Evolutionary conservation across 257 asterid species (phyloP), one percentile per base, ranked within the genome.

Genomic region (Misopates orontium): DNA sequence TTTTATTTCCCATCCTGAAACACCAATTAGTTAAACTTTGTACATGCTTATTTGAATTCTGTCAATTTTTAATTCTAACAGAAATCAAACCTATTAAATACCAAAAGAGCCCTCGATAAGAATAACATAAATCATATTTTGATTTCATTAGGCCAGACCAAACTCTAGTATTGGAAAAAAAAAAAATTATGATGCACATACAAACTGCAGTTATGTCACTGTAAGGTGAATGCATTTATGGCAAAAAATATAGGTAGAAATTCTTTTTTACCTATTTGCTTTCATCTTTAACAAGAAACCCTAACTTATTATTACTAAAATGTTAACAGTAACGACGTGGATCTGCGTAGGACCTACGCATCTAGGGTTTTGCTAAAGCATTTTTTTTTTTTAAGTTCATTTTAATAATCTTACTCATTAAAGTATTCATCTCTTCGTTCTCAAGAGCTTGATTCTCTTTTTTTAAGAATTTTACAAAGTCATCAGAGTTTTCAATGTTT

Each of bases 201-300:
- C n/a, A n/a, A n/a, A n/a, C n/a, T n/a, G n/a, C n/a, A n/a, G n/a
- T n/a, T n/a, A n/a, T n/a, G n/a, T n/a, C n/a, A n/a, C n/a, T n/a
- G n/a, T n/a, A n/a, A n/a, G n/a, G n/a, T n/a, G n/a, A n/a, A n/a
- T n/a, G n/a, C n/a, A n/a, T n/a, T n/a, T n/a, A n/a, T n/a, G n/a
- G n/a, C n/a, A n/a, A 45, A 45, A 45, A 4, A 17, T n/a, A 45
- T 12, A 17, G 51, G 4, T 45, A 45, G 51, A 45, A 6, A 45
- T 45, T n/a, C 12, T 28, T 28, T 12, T 45, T 45, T 12, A 15
- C 60, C 20, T 5, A 4, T 7, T 13, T 18, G 7, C 32, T 62
- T 39, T n/a, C 70, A 63, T 63, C 15, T 50, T n/a, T 45, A 7
- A 45, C 66, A 71, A 47, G 76, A 14, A 71, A 44, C 59, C 45